These are phyloP conservation scores for Phytophthora hibernalis DNA, from an alignment of 352 stramenopile species.

Conservation along the genomic window DNA sequence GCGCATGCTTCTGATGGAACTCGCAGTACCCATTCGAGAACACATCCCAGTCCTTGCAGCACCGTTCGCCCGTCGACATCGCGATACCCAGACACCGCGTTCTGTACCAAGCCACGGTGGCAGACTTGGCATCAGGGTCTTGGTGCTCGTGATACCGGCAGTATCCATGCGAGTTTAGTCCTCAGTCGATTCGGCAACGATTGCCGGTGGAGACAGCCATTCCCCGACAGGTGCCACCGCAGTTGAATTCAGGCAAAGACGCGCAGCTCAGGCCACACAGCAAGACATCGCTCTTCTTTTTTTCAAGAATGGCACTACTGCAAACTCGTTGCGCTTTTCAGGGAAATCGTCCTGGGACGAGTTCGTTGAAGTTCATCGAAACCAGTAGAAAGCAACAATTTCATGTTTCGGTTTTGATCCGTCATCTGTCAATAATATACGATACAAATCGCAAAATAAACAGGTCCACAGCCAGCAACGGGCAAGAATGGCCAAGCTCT, in stretches of 20 bases:
- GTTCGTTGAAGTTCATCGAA: not conserved
- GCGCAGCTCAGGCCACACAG: not conserved
- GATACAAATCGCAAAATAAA: not conserved
- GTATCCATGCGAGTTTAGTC: constrained; percentile 13
- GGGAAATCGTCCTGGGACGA: not conserved
- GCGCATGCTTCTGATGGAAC: not conserved
- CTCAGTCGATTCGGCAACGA: not conserved
- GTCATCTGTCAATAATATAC: not conserved
- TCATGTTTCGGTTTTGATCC: not conserved
- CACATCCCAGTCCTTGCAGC: constrained; percentile 9
- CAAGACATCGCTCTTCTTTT: no score
- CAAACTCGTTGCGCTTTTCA: no score
- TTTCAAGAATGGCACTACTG: no score
- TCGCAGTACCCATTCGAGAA: not conserved
- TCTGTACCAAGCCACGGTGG: not conserved
- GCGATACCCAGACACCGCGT: not conserved
- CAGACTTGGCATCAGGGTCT: constrained; percentile 7
- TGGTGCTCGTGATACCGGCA: constrained; percentile 6
- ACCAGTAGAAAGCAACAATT: not conserved
- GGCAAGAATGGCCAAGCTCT: constrained; percentile 38
- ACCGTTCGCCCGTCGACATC: not conserved
- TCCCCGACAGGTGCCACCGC: not conserved
- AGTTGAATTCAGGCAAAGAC: not conserved
- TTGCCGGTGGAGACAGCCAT: not conserved
- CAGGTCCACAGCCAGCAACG: not conserved